Base-by-base conservation (phyloP, 352 stramenopile genomes). In the Phytophthora agathidicida region DNA sequence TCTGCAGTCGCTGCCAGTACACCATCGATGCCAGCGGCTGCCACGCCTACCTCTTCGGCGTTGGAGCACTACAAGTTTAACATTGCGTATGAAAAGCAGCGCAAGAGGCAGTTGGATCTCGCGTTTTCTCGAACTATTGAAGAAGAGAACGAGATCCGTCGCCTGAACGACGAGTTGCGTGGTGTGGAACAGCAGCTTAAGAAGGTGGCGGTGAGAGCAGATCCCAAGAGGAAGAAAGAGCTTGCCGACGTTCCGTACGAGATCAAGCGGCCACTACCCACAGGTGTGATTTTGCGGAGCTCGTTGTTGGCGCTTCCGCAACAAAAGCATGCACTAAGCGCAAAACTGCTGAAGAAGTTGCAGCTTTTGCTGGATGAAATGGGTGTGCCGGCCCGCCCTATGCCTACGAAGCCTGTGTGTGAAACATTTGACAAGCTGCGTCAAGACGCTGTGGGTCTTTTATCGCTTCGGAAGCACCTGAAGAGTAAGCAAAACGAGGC, bases 161-260 rank as follows among this genome's bases (percentile, higher is more conserved):
- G 67, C 20, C 64, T 91, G 0, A 78, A 76, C 17, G 77, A 89
- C 20, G 79, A 89, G 39, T 55, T 91, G 14, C 68, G 71, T 19
- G 51, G 48, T 7, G 73, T 89, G 38, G 81, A 91, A 48, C 67
- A 80, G 52, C 81, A 91, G 48, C 65, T 91, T 4, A 91, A 91
- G 51, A 88, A 88, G 41, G 75, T 70, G 27, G 69, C 80, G 4
- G 68, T 86, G 7, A 77, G 70, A 61, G 73, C 78, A 3, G 81
- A 91, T 44, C 55, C 60, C 1, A 91, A 91, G 65, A 91, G 80
- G 65, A 88, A 85, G 52, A 91, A 89, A 39, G 81, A 89, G 55
- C 61, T 89, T 14, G 74, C 75, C 0, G 70, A 87, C 19, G 73
- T 87, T 13, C 77, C 77, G 8, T 85, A 80, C 57, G 68, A 85